Conservation (phyloP, 2,329 filamentous ascomycete species). For the Alternaria gaisen region DNA sequence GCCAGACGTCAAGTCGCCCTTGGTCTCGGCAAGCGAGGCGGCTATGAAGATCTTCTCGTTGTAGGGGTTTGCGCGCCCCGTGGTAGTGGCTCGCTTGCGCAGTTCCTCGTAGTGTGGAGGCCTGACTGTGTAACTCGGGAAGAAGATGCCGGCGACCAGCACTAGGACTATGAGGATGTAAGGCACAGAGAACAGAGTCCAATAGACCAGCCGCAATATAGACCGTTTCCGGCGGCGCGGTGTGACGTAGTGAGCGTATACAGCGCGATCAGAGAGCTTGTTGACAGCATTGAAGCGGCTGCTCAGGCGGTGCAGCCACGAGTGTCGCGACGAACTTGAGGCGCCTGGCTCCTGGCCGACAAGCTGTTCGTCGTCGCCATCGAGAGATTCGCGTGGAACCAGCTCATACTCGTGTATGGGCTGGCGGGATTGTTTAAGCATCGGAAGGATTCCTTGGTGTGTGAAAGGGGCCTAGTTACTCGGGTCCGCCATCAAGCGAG, state of each 20-base stretch:
- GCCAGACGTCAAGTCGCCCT: constrained; percentile 68
- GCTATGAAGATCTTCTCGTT: constrained; percentile 78
- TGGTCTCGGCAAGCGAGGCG: constrained; percentile 72
- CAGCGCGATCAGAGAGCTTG: constrained; percentile 39
- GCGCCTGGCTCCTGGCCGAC: constrained; percentile 20
- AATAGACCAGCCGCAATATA: constrained; percentile 43
- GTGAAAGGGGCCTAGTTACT: constrained; percentile 16
- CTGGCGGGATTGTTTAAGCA: constrained; percentile 30
- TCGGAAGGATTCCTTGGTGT: constrained; percentile 16
- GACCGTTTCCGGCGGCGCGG: constrained; percentile 46
- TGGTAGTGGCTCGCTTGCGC: constrained; percentile 43
- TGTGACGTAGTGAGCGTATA: constrained; percentile 45
- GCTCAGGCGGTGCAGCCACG: constrained; percentile 38
- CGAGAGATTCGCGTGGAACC: constrained; percentile 41
- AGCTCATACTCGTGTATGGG: constrained; percentile 45
- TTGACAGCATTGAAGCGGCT: constrained; percentile 32
- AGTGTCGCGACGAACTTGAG: constrained; percentile 24
- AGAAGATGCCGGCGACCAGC: constrained; percentile 58
- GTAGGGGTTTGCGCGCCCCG: constrained; percentile 60
- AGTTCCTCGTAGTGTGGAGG: constrained; percentile 62
- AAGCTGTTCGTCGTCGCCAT: constrained; percentile 31
- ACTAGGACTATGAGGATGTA: constrained; percentile 49
- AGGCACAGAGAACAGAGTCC: constrained; percentile 42
- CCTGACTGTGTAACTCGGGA: constrained; percentile 65
- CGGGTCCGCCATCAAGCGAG: constrained; percentile 19